phyloP scores from a whole-genome alignment of 305 asterid species.

The Fraxinus paxiana region DNA sequence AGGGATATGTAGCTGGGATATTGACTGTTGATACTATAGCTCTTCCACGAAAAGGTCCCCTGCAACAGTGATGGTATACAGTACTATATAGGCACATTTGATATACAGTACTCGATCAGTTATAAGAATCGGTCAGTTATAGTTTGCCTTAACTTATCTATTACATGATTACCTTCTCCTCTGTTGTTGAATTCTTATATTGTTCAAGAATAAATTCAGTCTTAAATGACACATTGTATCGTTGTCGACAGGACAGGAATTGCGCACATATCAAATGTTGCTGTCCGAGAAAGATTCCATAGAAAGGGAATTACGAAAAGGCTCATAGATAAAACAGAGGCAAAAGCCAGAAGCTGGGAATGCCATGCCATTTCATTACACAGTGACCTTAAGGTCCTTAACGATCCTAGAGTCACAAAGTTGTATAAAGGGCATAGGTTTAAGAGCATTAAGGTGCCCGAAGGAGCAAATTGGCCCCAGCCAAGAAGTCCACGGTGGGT shows the following conservation, averaged over 20 bases:
- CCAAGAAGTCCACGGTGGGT: conserved; percentile 62
- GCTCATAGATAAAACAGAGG: conserved; percentile 64
- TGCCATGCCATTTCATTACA: conserved; percentile 83
- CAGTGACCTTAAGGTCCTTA: conserved; percentile 59
- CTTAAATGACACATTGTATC: not conserved
- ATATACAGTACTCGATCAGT: not conserved
- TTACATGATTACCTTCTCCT: not conserved
- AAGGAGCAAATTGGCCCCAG: conserved; percentile 84
- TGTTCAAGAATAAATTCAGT: not conserved
- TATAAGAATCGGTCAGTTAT: too few species aligned
- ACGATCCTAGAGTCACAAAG: conserved; percentile 59
- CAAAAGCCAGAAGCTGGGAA: conserved; percentile 76
- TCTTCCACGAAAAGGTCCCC: conserved; percentile 76
- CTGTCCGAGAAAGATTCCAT: conserved; percentile 63
- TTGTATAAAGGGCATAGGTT: conserved; percentile 52
- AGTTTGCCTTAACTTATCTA: not conserved
- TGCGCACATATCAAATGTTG: conserved; percentile 86
- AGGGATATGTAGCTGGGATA: conserved; percentile 75
- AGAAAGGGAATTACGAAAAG: conserved; percentile 71
- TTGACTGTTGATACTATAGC: conserved; percentile 82
- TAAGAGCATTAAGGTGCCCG: conserved; percentile 54
- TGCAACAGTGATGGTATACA: not conserved
- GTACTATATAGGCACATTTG: not conserved
- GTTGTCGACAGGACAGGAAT: conserved; percentile 62
- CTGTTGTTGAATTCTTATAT: not conserved